Percentiles rank a stretch among this genome's conserved stretches.
phyloP scores from a whole-genome alignment of 2,329 filamentous ascomycete genomes.

The Hypomyces perniciosus region DNA sequence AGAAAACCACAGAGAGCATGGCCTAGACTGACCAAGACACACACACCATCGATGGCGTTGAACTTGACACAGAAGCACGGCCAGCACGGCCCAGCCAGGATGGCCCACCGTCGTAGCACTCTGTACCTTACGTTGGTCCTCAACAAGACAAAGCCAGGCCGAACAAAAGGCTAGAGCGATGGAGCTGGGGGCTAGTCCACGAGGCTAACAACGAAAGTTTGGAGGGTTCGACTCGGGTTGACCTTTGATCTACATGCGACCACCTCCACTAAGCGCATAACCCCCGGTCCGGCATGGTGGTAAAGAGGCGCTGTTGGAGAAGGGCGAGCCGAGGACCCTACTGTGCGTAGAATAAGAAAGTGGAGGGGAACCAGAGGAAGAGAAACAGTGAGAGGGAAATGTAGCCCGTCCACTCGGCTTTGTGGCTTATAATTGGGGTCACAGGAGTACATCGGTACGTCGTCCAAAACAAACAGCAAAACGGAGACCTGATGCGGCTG shows the following conservation, averaged over 20 bases:
- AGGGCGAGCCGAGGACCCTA: conserved; percentile 4
- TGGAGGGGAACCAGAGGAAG: neutral
- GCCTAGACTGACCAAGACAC: neutral
- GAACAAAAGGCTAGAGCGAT: conserved; percentile 5
- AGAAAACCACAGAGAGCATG: neutral
- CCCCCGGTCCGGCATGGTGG: conserved; percentile 22
- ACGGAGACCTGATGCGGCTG: neutral
- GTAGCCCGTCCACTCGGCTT: neutral
- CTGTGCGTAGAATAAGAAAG: conserved; percentile 1
- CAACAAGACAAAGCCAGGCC: neutral
- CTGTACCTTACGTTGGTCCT: conserved; percentile 13
- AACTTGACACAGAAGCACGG: conserved; percentile 4
- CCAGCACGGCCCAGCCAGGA: conserved; percentile 1
- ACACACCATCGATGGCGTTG: neutral
- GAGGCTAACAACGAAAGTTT: conserved; percentile 13
- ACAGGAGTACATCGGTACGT: neutral
- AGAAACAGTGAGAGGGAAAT: neutral
- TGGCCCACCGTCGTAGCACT: conserved; percentile 9
- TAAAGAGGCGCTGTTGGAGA: conserved; percentile 13
- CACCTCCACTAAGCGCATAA: conserved; percentile 14
- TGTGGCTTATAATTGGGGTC: conserved; percentile 1
- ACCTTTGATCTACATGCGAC: conserved; percentile 19
- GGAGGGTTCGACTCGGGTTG: conserved; percentile 13
- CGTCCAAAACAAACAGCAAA: neutral
- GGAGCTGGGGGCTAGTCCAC: conserved; percentile 18